A percentile compares a stretch with the other conserved stretches of the same genome.
Evolutionary conservation across 176 grass and related monocot genomes (phyloP).

Genomic region (Themeda triandra): DNA sequence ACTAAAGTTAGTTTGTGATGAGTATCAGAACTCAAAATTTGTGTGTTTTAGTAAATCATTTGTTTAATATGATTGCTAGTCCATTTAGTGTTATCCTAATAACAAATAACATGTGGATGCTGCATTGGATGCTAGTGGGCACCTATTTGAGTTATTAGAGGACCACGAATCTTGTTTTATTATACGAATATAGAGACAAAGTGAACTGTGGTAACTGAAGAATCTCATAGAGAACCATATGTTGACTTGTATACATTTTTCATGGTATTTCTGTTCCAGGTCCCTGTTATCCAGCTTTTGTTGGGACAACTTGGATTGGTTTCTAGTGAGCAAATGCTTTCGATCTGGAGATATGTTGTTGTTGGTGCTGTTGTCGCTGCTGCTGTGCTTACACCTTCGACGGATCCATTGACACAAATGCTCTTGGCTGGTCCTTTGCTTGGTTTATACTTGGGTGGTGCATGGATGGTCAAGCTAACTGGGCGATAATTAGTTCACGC

Average conservation of each 20-base stretch:
- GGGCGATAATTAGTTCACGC: slow-evolving; percentile 50
- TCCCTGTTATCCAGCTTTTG: slow-evolving; percentile 89
- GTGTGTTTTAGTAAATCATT: background rate
- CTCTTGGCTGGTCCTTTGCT: slow-evolving; percentile 86
- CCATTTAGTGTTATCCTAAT: slow-evolving; percentile 6
- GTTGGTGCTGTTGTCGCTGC: slow-evolving; percentile 86
- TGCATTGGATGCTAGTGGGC: background rate
- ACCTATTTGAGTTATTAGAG: slow-evolving; percentile 1
- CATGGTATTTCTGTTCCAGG: slow-evolving; percentile 53
- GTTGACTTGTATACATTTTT: background rate
- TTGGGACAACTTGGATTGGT: slow-evolving; percentile 90
- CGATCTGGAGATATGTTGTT: slow-evolving; percentile 98
- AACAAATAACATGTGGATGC: background rate
- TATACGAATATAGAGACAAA: background rate
- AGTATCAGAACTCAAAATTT: background rate
- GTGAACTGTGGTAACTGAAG: background rate
- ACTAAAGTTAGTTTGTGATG: background rate
- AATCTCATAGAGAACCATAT: background rate
- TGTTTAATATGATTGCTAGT: background rate
- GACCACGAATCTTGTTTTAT: background rate
- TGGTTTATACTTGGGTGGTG: slow-evolving; percentile 92
- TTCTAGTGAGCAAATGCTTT: slow-evolving; percentile 88
- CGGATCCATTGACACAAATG: slow-evolving; percentile 89
- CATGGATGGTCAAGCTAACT: slow-evolving; percentile 84
- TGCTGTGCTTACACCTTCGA: slow-evolving; percentile 92